phyloP scores from a whole-genome alignment of 768 basidiomycete species.

The Boletus tomentosulus region DNA sequence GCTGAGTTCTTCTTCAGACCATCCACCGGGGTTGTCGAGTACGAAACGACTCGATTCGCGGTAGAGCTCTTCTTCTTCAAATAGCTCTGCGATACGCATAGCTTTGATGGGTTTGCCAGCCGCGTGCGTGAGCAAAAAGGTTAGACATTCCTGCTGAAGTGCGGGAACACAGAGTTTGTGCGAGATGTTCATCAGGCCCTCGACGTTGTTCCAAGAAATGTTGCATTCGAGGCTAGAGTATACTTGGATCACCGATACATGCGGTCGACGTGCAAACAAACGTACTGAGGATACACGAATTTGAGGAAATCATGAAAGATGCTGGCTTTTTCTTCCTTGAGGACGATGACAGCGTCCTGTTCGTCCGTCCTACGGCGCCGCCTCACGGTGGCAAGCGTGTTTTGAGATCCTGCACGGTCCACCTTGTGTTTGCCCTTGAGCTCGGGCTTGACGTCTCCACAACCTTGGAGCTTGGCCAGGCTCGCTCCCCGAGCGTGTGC shows the following conservation, averaged over 20 bases:
- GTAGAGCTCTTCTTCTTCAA: conserved; percentile 86
- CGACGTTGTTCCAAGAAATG: conserved; percentile 94
- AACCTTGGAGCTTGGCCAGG: conserved; percentile 57
- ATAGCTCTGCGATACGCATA: conserved; percentile 86
- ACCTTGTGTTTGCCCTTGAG: conserved; percentile 22
- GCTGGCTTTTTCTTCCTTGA: conserved; percentile 85
- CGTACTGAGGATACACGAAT: conserved; percentile 91
- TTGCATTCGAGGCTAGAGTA: conserved; percentile 73
- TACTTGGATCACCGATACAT: conserved; percentile 2
- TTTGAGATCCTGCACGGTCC: conserved; percentile 19
- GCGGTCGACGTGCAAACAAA: conserved; percentile 1
- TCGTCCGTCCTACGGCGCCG: conserved; percentile 42
- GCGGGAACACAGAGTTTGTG: conserved; percentile 84
- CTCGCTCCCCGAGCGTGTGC: conserved; percentile 47
- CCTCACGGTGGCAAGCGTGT: conserved; percentile 39
- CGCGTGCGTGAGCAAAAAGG: conserved; percentile 87
- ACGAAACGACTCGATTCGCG: conserved; percentile 90
- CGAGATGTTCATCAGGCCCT: conserved; percentile 85
- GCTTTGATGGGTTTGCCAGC: conserved; percentile 92
- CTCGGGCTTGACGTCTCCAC: conserved; percentile 18
- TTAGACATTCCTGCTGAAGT: conserved; percentile 76
- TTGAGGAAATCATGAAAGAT: conserved; percentile 93
- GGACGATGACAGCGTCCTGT: conserved; percentile 80
- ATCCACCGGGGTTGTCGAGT: conserved; percentile 87
- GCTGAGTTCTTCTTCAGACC: conserved; percentile 73